Base-by-base conservation (phyloP, 177 flowering plant species). In the Vitis hybrid region DNA sequence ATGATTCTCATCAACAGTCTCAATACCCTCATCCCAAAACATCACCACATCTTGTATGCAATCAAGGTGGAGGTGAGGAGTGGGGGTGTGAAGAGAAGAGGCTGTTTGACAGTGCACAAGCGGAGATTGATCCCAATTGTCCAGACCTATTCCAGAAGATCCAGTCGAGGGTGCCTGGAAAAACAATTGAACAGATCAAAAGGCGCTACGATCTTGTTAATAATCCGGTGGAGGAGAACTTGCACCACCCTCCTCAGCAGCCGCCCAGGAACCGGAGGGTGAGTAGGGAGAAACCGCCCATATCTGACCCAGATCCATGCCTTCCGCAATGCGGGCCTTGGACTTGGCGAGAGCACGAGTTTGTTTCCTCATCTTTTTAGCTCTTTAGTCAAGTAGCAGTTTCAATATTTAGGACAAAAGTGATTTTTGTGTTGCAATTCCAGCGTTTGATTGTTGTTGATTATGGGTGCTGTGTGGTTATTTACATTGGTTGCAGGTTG, bases 21-120 rank as follows among this genome's bases (percentile, higher is more conserved):
- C 30, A 26, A 26, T 26, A 26, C 30, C 30, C 30, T 56, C 59
- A 54, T 66, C 57, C 48, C 19, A 50, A 7, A n/a, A 12, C 23
- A 45, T n/a, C 15, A 64, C 2, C n/a, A 26, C 13, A 64, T 0
- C 1, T 6, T 32, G 10, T 64, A 32, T 26, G 49, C 2, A 11
- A 3, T 50, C 15, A 55, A 67, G 12, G 40, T 26, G 30, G 30
- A 26, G 4, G 30, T 26, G 15, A 3, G 30, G 30, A 26, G 23
- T 75, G 78, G 78, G 65, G 30, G 30, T 32, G 2, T 61, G 74
- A 70, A 34, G 74, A 69, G 54, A 60, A 73, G 59, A 74, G 62
- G 65, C 1, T 64, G 32, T 77, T 77, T 70, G 80, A 77, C 63
- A 64, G 63, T 32, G 71, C 65, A 14, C 18, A 73, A 50, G 74